Conservation (phyloP, 1,284 basidiomycete species). For the Pascua sp. region DNA sequence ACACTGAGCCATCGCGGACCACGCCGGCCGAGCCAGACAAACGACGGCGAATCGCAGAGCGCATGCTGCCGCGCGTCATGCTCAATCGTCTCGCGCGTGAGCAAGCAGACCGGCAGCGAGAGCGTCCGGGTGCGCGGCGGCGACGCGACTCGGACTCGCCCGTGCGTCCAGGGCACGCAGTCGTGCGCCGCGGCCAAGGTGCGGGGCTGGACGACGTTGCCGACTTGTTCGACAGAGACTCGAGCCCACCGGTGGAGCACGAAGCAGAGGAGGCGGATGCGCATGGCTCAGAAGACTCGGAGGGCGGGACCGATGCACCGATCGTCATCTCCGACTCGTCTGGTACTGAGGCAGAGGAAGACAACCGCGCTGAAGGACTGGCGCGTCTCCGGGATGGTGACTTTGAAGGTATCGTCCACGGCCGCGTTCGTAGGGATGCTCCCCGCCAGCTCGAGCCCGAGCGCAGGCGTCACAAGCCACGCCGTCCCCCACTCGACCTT, state of each 20-base stretch:
- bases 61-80: conserved; percentile 44
- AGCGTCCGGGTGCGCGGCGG: not conserved
- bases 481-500: no score
- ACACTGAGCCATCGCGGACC: not conserved
- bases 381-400: conserved; percentile 40
- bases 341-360: conserved; percentile 30
- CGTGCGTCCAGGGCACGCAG: conserved; percentile 35
- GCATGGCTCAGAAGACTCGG: conserved; percentile 6
- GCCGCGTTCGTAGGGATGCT: conserved; percentile 1
- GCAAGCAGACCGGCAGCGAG: not conserved
- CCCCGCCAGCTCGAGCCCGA: no score
- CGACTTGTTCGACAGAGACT: conserved; percentile 16
- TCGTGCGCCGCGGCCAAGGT: conserved; percentile 24
- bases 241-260: not conserved
- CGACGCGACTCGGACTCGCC: conserved; percentile 16
- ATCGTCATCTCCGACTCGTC: conserved; percentile 20
- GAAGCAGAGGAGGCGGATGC: not conserved
- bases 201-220: conserved; percentile 16
- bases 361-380: conserved; percentile 30
- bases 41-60: conserved; percentile 33
- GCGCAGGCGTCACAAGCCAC: no score
- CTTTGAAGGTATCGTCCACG: conserved; percentile 39
- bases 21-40: conserved; percentile 10
- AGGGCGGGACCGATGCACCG: conserved; percentile 4
- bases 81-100: conserved; percentile 26